Conservation (phyloP, 345 rosid genomes). For the Acer saccharum region DNA sequence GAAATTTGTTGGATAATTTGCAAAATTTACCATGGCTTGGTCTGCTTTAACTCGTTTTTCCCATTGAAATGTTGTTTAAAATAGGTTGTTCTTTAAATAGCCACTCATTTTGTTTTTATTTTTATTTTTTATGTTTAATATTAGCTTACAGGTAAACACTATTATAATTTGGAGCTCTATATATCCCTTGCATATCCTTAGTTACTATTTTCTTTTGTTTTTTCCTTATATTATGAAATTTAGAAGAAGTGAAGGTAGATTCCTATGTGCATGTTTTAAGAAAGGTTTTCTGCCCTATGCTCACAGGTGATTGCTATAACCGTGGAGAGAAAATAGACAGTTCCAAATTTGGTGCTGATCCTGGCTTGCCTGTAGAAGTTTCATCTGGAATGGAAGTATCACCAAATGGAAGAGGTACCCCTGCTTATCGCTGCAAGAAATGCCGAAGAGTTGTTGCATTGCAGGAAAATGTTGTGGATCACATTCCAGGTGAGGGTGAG, state of each 20-base stretch:
- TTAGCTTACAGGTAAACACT: background rate
- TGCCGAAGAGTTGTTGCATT: conserved; percentile 77
- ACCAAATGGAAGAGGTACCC: conserved; percentile 29
- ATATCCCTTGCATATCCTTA: background rate
- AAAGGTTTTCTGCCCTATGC: conserved; percentile 5
- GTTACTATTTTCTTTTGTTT: background rate
- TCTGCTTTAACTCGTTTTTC: background rate
- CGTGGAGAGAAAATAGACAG: conserved; percentile 75
- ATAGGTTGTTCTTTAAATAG: background rate
- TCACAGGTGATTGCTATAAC: conserved; percentile 64
- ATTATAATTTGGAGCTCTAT: background rate
- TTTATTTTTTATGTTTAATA: background rate
- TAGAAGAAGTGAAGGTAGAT: background rate
- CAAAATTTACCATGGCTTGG: background rate
- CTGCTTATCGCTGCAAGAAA: conserved; percentile 70
- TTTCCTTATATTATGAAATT: background rate
- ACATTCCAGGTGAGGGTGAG: conserved; percentile 76
- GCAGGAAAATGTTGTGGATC: conserved; percentile 69
- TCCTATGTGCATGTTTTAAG: background rate
- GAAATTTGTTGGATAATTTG: background rate
- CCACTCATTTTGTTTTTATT: background rate
- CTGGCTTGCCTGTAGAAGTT: conserved; percentile 42
- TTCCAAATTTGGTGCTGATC: conserved; percentile 74
- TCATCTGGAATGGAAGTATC: conserved; percentile 36
- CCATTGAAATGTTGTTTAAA: background rate